Conservation (phyloP, 2,329 filamentous ascomycete genomes). For the Colletotrichum theobromicola region DNA sequence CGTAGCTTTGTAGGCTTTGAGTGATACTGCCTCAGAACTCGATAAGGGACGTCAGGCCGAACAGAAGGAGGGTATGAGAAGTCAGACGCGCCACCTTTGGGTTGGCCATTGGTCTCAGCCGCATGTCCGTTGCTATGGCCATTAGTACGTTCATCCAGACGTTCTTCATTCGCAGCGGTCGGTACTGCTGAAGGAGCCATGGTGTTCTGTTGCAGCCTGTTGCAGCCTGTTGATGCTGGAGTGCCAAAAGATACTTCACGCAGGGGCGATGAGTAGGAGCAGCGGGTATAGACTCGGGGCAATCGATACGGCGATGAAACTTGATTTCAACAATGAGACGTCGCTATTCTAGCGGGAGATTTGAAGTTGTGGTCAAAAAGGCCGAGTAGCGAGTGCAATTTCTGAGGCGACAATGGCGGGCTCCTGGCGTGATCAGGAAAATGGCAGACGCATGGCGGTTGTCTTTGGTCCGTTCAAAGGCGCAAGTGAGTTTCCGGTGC, state of each 20-base stretch:
- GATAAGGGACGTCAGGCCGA: slow-evolving; percentile 27
- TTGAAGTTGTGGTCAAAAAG: not conserved
- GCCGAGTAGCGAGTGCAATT: not conserved
- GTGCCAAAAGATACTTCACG: not conserved
- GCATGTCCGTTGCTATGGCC: not conserved
- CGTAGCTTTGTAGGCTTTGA: slow-evolving; percentile 38
- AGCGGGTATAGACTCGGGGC: not conserved
- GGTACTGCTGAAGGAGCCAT: slow-evolving; percentile 11
- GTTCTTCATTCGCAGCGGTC: not conserved
- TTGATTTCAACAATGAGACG: not conserved
- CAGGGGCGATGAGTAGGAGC: not conserved
- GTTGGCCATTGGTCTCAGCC: not conserved
- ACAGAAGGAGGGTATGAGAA: slow-evolving; percentile 31
- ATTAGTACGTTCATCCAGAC: not conserved
- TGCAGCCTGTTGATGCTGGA: not conserved
- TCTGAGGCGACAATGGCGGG: not conserved
- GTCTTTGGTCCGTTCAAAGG: not conserved
- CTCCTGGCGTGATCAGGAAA: not conserved
- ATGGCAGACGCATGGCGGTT: not conserved
- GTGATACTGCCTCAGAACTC: slow-evolving; percentile 35
- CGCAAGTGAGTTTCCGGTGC: not conserved
- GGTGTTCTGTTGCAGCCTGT: not conserved
- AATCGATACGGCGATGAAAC: not conserved
- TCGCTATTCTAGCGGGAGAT: not conserved
- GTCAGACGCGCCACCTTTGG: slow-evolving; percentile 8